Evolutionary conservation across 2,329 filamentous ascomycete species (phyloP), one percentile per base, ranked within the genome.

Genomic region (Fonsecaea erecta): DNA sequence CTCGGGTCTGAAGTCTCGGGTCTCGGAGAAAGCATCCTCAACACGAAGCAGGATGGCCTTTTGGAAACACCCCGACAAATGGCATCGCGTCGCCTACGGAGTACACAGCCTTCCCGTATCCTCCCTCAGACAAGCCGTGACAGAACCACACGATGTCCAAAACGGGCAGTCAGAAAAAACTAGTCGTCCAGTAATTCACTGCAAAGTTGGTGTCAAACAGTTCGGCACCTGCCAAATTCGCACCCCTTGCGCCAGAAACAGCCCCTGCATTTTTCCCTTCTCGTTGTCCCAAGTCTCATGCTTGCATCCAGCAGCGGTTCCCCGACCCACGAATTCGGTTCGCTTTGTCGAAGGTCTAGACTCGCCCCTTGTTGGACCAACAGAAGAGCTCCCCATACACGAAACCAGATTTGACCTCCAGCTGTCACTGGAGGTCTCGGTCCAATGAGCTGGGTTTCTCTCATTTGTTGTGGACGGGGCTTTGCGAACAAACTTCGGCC

Each of bases 331-430:
- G 37, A 24, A 8, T 14, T 30, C 55, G 30, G 37, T 16, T 32
- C 55, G 55, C 18, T 14, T 46, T 58, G 35, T n/a, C 24, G 16
- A 43, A 18, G 35, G 55, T 58, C 55, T 58, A 58, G 55, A 58
- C 55, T 48, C 37, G n/a, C 14, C 37, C 37, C 26, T 46, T 21
- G 9, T 18, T 21, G 43, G 37, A 30, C 37, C 37, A 30, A 30
- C 26, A 24, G 40, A 21, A 58, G 40, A 48, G 18, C 18, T 48
- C 43, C 32, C 21, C 12, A 24, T 48, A n/a, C 18, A 24, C 7
- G 43, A 24, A 48, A 24, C 18, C n/a, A 24, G 43, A 48, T 24
- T 48, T 48, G 43, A 18, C 43, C 18, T 48, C n/a, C 6, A 9
- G 18, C 8, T 46, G 40, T 48, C 43, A 48, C 37, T n/a, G 37